phyloP scores from a whole-genome alignment of 108 stramenopile species.

The Pinguiococcus pyrenoidosus region DNA sequence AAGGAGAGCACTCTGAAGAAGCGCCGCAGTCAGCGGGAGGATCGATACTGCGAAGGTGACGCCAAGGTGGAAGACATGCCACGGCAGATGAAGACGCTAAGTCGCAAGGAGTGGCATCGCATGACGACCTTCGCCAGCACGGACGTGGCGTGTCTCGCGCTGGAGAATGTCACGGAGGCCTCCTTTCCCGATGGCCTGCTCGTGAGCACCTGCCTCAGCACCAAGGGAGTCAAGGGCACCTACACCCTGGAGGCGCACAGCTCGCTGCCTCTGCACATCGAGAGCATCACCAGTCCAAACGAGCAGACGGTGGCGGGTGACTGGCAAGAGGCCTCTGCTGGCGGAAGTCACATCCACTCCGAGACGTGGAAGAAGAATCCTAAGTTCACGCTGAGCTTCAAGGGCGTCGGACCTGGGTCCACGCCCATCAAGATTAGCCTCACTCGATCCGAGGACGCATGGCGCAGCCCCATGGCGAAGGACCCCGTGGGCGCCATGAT shows the following conservation, averaged over 20 bases:
- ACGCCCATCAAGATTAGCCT: neutral
- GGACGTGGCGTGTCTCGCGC: too few species aligned
- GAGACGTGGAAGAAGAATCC: constrained; percentile 16
- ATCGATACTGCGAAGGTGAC: too few species aligned
- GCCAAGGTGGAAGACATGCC: too few species aligned
- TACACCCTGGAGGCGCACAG: constrained; percentile 15
- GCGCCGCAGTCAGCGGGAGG: too few species aligned
- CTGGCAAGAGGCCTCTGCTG: constrained; percentile 5
- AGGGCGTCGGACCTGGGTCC: too few species aligned
- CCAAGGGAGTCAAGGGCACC: neutral
- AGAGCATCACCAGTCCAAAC: constrained; percentile 1
- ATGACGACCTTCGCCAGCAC: too few species aligned
- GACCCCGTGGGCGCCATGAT: constrained; percentile 21
- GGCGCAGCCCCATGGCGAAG: neutral
- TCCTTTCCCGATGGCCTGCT: constrained; percentile 12
- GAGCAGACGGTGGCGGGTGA: constrained; percentile 13
- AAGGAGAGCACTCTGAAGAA: neutral
- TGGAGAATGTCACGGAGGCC: neutral
- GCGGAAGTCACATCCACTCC: constrained; percentile 15
- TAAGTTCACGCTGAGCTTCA: constrained; percentile 5
- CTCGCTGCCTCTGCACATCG: neutral
- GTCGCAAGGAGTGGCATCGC: too few species aligned
- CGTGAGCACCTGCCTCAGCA: constrained; percentile 14
- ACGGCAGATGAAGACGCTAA: too few species aligned
- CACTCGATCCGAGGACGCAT: neutral